Evolutionary conservation across 176 grass and related monocot genomes (phyloP).

Genomic region (Puya raimondii): DNA sequence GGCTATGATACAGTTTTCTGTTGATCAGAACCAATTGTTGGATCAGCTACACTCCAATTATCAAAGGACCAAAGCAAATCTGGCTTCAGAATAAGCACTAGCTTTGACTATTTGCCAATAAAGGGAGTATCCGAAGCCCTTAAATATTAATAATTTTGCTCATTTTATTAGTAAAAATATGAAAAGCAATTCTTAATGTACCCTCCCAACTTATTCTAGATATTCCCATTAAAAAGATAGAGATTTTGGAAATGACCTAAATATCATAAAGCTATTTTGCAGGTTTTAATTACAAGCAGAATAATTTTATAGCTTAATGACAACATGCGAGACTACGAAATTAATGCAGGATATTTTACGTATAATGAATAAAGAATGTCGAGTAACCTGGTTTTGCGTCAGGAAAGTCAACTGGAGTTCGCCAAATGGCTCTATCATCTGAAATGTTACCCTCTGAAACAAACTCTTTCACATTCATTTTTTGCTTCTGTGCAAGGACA

Average conservation of each 20-base stretch:
- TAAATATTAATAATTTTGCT: neutral
- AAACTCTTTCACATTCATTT: constrained; percentile 15
- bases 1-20: neutral
- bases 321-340: neutral
- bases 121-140: neutral
- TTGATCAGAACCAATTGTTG: neutral
- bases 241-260: too few species aligned
- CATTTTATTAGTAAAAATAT: too few species aligned
- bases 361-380: neutral
- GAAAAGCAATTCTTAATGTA: too few species aligned
- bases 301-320: too few species aligned
- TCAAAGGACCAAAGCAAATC: neutral
- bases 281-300: too few species aligned
- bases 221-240: too few species aligned
- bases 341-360: neutral
- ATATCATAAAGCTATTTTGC: too few species aligned
- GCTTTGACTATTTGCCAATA: neutral
- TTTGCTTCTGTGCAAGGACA: constrained; percentile 21
- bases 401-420: constrained; percentile 45
- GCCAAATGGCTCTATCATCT: constrained; percentile 41
- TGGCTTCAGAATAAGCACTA: neutral
- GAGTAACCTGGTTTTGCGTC: constrained; percentile 66
- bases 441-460: constrained; percentile 21
- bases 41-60: neutral
- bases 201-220: too few species aligned